A percentile compares a stretch with the other conserved stretches of the same genome.
These are phyloP conservation scores for Microdochium bolleyi DNA, from an alignment of 2,329 filamentous ascomycete genomes.

Conservation along the genomic window DNA sequence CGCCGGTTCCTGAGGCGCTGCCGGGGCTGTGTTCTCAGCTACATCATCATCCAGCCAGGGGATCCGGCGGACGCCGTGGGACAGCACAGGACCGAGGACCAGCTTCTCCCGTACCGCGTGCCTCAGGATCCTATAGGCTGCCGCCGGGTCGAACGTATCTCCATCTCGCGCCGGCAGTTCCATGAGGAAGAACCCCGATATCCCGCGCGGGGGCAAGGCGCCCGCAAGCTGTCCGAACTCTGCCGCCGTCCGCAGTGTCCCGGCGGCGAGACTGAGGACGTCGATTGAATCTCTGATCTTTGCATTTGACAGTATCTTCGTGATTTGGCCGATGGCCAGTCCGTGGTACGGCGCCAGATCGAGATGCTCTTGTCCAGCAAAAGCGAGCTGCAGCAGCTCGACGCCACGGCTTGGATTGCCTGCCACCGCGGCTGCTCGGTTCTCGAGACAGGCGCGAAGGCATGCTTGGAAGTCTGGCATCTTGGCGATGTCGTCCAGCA, in stretches of 20 bases:
- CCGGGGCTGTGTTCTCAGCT: not conserved
- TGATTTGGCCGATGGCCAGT: not conserved
- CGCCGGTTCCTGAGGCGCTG: no score
- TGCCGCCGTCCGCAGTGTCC: not conserved
- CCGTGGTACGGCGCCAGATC: not conserved
- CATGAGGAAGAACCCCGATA: not conserved
- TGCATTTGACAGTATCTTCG: not conserved
- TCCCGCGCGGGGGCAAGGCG: not conserved
- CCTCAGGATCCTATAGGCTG: not conserved
- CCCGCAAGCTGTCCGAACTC: not conserved
- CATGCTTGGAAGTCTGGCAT: not conserved
- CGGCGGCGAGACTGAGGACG: not conserved
- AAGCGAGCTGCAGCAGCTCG: not conserved
- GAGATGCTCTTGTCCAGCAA: not conserved
- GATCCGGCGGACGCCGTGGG: not conserved
- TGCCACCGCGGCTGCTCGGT: not conserved
- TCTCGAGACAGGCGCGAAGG: not conserved
- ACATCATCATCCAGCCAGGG: not conserved
- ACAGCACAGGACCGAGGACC: not conserved
- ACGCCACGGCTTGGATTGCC: not conserved
- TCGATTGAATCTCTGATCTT: not conserved
- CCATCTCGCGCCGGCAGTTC: not conserved
- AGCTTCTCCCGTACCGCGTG: not conserved
- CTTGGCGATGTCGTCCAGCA: not conserved
- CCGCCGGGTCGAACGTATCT: not conserved